Conservation (phyloP, 768 basidiomycete species). For the Suillus subluteus region DNA sequence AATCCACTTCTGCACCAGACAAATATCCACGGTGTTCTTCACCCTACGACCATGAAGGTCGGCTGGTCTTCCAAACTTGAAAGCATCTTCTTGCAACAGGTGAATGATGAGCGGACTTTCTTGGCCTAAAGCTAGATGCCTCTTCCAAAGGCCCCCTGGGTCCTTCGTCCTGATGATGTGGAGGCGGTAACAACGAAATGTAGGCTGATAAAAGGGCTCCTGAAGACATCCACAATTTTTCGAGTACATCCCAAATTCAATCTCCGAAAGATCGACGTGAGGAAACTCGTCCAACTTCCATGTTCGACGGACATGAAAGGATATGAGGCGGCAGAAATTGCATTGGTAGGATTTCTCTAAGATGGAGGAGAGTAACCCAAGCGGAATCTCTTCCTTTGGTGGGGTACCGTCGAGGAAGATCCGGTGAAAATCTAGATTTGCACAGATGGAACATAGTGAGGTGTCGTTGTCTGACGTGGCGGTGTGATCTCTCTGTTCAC, state of each 20-base stretch:
- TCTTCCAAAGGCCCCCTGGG: not conserved
- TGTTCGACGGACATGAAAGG: constrained; percentile 2
- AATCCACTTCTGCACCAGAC: not conserved
- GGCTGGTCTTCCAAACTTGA: constrained; percentile 6
- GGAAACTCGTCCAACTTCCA: constrained; percentile 1
- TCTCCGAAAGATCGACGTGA: not conserved
- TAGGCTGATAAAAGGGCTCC: not conserved
- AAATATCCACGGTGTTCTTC: not conserved
- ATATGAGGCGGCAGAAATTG: constrained; percentile 6
- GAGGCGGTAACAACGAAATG: constrained; percentile 5
- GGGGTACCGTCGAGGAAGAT: constrained; percentile 10
- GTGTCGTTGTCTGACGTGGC: not conserved
- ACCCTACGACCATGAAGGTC: constrained; percentile 15
- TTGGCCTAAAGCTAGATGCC: not conserved
- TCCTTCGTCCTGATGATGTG: not conserved
- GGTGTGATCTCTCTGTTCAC: not conserved
- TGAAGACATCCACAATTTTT: not conserved
- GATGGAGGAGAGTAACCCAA: not conserved
- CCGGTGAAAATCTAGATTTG: constrained; percentile 7
- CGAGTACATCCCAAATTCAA: not conserved
- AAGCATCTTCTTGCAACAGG: constrained; percentile 10
- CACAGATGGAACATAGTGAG: constrained; percentile 8
- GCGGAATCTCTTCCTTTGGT: not conserved
- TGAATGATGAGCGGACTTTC: constrained; percentile 1
- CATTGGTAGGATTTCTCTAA: not conserved